Conservation (phyloP, 768 basidiomycete genomes). For the Mycena maculata region DNA sequence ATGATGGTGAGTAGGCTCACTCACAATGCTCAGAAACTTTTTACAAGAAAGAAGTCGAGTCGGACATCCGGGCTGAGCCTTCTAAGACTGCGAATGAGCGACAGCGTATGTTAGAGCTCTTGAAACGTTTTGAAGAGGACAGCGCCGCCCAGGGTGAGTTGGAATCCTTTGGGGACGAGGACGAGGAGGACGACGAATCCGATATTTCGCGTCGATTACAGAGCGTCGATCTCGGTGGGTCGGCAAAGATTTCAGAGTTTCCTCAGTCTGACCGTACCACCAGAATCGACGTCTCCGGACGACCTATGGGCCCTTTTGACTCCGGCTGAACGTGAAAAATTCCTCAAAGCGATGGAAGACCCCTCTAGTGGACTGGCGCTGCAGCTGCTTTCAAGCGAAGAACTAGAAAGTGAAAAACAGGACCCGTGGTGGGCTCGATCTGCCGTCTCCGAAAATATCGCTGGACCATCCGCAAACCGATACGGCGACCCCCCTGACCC, state of each 20-base stretch:
- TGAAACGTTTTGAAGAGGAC: conserved; percentile 80
- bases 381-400: conserved; percentile 68
- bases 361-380: conserved; percentile 71
- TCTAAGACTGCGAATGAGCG: conserved; percentile 70
- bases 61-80: conserved; percentile 66
- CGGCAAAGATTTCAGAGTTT: not conserved
- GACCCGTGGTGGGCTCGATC: conserved; percentile 82
- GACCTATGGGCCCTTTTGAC: conserved; percentile 72
- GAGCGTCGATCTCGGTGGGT: conserved; percentile 71
- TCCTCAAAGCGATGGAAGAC: conserved; percentile 68
- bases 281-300: conserved; percentile 68
- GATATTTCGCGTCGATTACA: conserved; percentile 65
- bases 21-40: conserved; percentile 84
- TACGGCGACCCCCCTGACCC: conserved; percentile 55
- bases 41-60: conserved; percentile 79
- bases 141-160: conserved; percentile 51
- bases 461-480: conserved; percentile 19
- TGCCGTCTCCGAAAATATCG: not conserved
- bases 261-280: not conserved
- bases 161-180: conserved; percentile 44
- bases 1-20: conserved; percentile 57
- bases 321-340: conserved; percentile 68
- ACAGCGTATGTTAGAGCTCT: conserved; percentile 72
- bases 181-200: conserved; percentile 50
- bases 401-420: conserved; percentile 59